These are phyloP conservation scores for Colletotrichum horii DNA, from an alignment of 2,329 filamentous ascomycete species.

Conservation along the genomic window DNA sequence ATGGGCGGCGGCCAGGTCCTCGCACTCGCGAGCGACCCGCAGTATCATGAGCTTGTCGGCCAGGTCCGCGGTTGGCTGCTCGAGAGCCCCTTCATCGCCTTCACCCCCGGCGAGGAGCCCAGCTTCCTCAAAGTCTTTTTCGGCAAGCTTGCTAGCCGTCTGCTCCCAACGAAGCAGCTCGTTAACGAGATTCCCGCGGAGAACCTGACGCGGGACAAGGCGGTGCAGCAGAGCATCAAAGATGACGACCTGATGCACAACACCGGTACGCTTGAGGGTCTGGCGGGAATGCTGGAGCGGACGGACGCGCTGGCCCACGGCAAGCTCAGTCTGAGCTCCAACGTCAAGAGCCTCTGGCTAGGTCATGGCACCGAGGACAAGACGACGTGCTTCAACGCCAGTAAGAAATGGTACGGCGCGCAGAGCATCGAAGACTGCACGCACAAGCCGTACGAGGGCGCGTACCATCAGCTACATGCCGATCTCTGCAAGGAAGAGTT, in stretches of 20 bases:
- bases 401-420: slow-evolving; percentile 66
- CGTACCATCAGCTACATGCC: slow-evolving; percentile 76
- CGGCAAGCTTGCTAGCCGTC: slow-evolving; percentile 69
- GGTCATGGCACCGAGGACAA: slow-evolving; percentile 79
- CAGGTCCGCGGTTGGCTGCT: slow-evolving; percentile 76
- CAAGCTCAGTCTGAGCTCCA: slow-evolving; percentile 52
- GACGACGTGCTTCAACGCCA: slow-evolving; percentile 69
- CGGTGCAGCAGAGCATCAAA: slow-evolving; percentile 62
- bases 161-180: slow-evolving; percentile 73
- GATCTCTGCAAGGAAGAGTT: slow-evolving; percentile 62
- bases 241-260: slow-evolving; percentile 79
- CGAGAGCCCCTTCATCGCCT: slow-evolving; percentile 79
- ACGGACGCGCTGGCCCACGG: slow-evolving; percentile 65
- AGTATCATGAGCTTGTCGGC: slow-evolving; percentile 58
- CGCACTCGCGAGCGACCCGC: slow-evolving; percentile 57
- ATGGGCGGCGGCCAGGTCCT: slow-evolving; percentile 88
- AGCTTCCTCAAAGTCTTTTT: slow-evolving; percentile 64
- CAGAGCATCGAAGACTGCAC: slow-evolving; percentile 69
- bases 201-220: slow-evolving; percentile 71
- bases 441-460: slow-evolving; percentile 77
- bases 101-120: slow-evolving; percentile 70
- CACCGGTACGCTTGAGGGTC: slow-evolving; percentile 83
- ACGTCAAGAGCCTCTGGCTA: slow-evolving; percentile 71
- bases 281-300: slow-evolving; percentile 80
- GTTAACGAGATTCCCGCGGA: slow-evolving; percentile 67